Evolutionary conservation across 176 grass and related monocot species (phyloP), one percentile per base, ranked within the genome.

Genomic region (Oryza longistaminata): DNA sequence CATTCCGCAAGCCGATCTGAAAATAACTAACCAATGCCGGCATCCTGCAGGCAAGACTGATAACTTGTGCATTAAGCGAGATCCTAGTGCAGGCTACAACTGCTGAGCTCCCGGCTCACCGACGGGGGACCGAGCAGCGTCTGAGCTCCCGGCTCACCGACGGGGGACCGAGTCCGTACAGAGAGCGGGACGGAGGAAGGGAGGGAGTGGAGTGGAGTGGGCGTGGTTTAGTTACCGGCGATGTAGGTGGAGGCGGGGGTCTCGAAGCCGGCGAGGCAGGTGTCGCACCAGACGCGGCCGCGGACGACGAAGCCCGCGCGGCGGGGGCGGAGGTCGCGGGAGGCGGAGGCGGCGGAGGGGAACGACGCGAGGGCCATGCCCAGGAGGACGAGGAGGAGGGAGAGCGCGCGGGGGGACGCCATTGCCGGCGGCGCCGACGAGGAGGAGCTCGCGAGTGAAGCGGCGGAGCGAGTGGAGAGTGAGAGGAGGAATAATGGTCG

Each of bases 271-370:
- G 92, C 85, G 34, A 71, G 85, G 88, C 96, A 95, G 46, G 81
- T 92, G 83, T 98, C 96, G 80, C 96, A 98, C 88, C 94, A 98
- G 25, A 98, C 89, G 74, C 91, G 89, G 39, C 96, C 96, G 64
- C 85, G 85, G 64, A 95, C 96, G 34, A 95, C 44, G 85, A 98
- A 95, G 4, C 88, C 66, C 19, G 66, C 19, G 17, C 71, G 64
- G 42, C 35, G 73, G 78, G 17, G 67, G 78, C 24, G 67, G 55
- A 98, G 68, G 66, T 83, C 77, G 68, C 91, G 86, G 24, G 87
- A 31, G 12, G 89, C 69, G 66, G 75, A 79, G 5, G 55, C 67
- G 35, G 81, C 11, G 3, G 82, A 71, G 3, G 53, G 53, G 53
- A 58, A 69, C 24, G 69, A 35, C 42, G 66, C 75, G 6, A 82